Evolutionary conservation across 2,329 filamentous ascomycete genomes (phyloP).

Genomic region (Talaromyces sp.): DNA sequence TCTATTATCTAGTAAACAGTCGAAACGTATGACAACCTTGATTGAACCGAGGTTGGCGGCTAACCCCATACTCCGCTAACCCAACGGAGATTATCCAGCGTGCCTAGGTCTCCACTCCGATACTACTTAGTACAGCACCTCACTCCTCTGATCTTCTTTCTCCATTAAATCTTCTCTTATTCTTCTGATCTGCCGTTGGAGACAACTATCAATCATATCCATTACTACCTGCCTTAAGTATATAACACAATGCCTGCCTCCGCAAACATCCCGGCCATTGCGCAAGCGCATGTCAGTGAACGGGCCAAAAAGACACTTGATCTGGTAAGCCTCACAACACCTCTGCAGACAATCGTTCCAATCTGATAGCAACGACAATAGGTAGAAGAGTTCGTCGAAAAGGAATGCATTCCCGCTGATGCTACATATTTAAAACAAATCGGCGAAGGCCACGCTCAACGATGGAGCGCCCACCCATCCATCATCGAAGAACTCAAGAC

Average conservation of each 20-base stretch:
- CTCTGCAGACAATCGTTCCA: neutral
- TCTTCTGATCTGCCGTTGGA: neutral
- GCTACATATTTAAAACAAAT: constrained; percentile 75
- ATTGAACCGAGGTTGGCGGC: constrained; percentile 17
- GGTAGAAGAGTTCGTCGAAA: constrained; percentile 95
- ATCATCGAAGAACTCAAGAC: constrained; percentile 86
- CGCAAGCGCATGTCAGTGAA: constrained; percentile 69
- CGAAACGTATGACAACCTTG: neutral
- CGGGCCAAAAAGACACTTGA: constrained; percentile 80
- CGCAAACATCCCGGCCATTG: constrained; percentile 56
- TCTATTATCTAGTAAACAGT: neutral
- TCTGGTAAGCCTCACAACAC: constrained; percentile 47
- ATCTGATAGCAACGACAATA: constrained; percentile 26
- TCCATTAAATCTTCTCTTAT: neutral
- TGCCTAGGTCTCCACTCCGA: neutral
- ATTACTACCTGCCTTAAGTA: neutral
- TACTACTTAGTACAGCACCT: neutral
- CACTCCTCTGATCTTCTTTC: neutral
- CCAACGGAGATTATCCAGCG: neutral
- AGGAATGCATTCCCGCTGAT: constrained; percentile 88
- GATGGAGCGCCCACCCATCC: constrained; percentile 75
- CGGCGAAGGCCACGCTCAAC: constrained; percentile 62
- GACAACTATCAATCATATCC: neutral
- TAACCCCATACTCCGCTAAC: constrained; percentile 17
- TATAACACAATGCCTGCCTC: constrained; percentile 45